Conservation (phyloP, 768 basidiomycete species). For the Pholiota microspora region DNA sequence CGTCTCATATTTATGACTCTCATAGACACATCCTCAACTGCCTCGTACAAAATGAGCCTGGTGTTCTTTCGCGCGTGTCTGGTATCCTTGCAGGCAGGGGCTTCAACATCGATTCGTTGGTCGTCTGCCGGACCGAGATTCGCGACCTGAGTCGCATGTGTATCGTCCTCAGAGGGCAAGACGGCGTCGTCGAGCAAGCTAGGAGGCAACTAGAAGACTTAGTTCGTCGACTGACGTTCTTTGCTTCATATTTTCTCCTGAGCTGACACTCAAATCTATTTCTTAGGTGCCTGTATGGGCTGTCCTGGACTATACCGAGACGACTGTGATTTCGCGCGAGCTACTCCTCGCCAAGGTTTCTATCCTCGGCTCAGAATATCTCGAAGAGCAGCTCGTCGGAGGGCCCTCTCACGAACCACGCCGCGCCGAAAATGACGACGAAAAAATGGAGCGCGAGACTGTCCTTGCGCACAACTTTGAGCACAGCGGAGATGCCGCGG, state of each 20-base stretch:
- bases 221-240: constrained; percentile 46
- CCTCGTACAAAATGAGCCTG: constrained; percentile 98
- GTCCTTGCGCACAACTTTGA: constrained; percentile 78
- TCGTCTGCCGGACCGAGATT: constrained; percentile 97
- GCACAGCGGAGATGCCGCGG: constrained; percentile 43
- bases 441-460: constrained; percentile 11
- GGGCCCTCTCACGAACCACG: constrained; percentile 83
- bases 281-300: constrained; percentile 97
- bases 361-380: constrained; percentile 95
- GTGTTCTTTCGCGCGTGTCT: constrained; percentile 97
- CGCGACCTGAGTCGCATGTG: constrained; percentile 97
- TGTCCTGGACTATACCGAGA: constrained; percentile 96
- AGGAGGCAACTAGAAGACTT: constrained; percentile 94
- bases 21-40: constrained; percentile 92
- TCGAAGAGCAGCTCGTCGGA: constrained; percentile 86
- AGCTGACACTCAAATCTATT: background rate
- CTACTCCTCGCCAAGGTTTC: constrained; percentile 95
- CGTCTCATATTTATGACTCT: constrained; percentile 5
- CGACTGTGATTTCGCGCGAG: constrained; percentile 88
- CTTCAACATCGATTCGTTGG: constrained; percentile 98
- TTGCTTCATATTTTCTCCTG: background rate
- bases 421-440: constrained; percentile 20
- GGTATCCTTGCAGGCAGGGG: constrained; percentile 96
- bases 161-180: constrained; percentile 94
- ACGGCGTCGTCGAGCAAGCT: constrained; percentile 97